Evolutionary conservation across 2,329 filamentous ascomycete genomes (phyloP).

Genomic region (Claviceps pazoutovae): DNA sequence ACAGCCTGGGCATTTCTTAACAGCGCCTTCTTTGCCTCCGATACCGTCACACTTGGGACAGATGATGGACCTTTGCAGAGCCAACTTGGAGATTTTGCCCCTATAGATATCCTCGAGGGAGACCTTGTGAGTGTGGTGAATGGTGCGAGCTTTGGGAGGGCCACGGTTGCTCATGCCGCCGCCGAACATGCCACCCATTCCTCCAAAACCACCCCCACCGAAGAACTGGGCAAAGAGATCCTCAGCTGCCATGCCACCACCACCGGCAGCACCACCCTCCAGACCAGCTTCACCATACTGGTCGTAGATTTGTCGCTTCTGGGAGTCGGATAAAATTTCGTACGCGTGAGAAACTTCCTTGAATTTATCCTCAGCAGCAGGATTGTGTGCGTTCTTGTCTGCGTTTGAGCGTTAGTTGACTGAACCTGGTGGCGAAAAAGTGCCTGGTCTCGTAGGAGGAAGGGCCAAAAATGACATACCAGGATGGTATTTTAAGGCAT

Average conservation of each 20-base stretch:
- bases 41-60: conserved; percentile 88
- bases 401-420: conserved; percentile 2
- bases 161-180: conserved; percentile 59
- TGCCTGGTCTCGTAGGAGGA: conserved; percentile 6
- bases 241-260: conserved; percentile 82
- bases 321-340: conserved; percentile 80
- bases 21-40: conserved; percentile 94
- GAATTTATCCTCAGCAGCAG: conserved; percentile 91
- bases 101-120: conserved; percentile 96
- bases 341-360: conserved; percentile 95
- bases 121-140: conserved; percentile 97
- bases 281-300: conserved; percentile 96
- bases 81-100: conserved; percentile 94
- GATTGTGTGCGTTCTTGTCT: conserved; percentile 97
- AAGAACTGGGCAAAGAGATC: conserved; percentile 98
- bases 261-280: conserved; percentile 68
- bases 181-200: conserved; percentile 63
- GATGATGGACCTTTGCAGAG: conserved; percentile 92
- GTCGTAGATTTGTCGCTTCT: conserved; percentile 88
- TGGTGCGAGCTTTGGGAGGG: conserved; percentile 80
- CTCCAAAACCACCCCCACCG: conserved; percentile 52
- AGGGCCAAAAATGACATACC: conserved; percentile 36
- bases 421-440: not conserved
- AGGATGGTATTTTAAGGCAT: conserved; percentile 72
- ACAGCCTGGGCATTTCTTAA: conserved; percentile 81